phyloP scores from a whole-genome alignment of 2,329 filamentous ascomycete genomes.

The Epichloe brachyelytri region DNA sequence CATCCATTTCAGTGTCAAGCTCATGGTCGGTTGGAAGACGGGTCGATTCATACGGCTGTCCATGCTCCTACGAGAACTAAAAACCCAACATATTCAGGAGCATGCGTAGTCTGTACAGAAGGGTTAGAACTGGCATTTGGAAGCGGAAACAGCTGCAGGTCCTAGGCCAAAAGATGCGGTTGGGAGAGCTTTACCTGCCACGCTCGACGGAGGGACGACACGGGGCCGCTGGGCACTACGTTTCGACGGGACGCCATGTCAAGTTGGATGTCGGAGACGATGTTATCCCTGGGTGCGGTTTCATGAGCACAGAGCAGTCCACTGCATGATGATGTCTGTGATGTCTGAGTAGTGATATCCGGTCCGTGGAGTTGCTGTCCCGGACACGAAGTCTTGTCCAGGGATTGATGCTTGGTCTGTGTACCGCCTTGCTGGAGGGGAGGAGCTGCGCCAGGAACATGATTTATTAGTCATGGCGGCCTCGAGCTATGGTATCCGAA shows the following conservation, averaged over 20 bases:
- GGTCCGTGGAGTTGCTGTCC: background rate
- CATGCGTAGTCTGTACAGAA: conserved; percentile 4
- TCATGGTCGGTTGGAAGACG: background rate
- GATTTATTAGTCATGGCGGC: too few species aligned
- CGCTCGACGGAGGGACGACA: conserved; percentile 1
- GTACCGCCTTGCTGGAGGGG: too few species aligned
- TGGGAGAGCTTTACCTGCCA: conserved; percentile 4
- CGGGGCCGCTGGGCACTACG: background rate
- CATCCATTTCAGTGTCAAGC: conserved; percentile 6
- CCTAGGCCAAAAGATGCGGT: background rate
- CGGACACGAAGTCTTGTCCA: background rate
- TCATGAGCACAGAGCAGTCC: background rate
- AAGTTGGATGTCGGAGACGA: background rate
- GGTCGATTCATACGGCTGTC: background rate
- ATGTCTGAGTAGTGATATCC: background rate
- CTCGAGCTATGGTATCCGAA: too few species aligned
- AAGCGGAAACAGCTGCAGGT: background rate
- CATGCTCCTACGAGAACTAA: conserved; percentile 4
- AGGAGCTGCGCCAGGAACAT: too few species aligned
- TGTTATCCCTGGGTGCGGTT: background rate
- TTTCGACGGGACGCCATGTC: conserved; percentile 4
- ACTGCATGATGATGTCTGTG: background rate
- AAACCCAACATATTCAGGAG: conserved; percentile 6
- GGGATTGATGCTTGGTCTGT: background rate
- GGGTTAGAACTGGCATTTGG: background rate